phyloP scores from a whole-genome alignment of 306 rosid species.

The Casuarina equisetifolia region DNA sequence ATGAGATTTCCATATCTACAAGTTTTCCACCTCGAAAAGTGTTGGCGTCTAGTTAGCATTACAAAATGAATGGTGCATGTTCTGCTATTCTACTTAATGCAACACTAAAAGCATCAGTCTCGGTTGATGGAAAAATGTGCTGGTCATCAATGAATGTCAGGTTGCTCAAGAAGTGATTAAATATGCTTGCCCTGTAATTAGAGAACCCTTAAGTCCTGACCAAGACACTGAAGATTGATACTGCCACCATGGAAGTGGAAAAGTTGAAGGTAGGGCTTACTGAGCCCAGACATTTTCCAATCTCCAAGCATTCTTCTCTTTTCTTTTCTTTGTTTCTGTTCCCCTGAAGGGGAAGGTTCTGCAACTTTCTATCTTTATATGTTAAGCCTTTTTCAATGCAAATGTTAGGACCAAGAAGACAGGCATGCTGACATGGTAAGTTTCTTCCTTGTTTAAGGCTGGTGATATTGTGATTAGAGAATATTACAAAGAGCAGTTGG shows the following conservation, averaged over 20 bases:
- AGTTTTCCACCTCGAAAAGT: background rate
- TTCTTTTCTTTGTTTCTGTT: background rate
- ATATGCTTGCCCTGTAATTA: constrained; percentile 35
- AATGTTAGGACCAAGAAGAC: constrained; percentile 2
- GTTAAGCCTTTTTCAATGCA: constrained; percentile 11
- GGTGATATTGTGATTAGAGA: background rate
- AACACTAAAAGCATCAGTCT: constrained; percentile 18
- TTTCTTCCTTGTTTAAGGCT: background rate
- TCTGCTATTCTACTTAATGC: constrained; percentile 11
- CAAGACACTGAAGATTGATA: constrained; percentile 41
- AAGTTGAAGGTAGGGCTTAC: constrained; percentile 58
- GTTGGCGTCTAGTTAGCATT: background rate
- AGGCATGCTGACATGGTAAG: background rate
- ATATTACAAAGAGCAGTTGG: background rate
- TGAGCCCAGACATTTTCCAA: constrained; percentile 10
- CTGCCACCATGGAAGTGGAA: constrained; percentile 50
- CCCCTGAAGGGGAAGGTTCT: background rate
- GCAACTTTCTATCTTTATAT: constrained; percentile 4
- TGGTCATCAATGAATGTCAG: constrained; percentile 46
- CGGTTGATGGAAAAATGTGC: constrained; percentile 35
- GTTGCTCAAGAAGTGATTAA: constrained; percentile 39
- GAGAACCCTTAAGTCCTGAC: constrained; percentile 45
- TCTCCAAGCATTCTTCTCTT: background rate
- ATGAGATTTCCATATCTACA: background rate
- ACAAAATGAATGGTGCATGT: background rate